A percentile compares a stretch with the other conserved stretches of the same genome.
Conservation (phyloP, 23 red algal genomes). For the Pyropia haitanensis region DNA sequence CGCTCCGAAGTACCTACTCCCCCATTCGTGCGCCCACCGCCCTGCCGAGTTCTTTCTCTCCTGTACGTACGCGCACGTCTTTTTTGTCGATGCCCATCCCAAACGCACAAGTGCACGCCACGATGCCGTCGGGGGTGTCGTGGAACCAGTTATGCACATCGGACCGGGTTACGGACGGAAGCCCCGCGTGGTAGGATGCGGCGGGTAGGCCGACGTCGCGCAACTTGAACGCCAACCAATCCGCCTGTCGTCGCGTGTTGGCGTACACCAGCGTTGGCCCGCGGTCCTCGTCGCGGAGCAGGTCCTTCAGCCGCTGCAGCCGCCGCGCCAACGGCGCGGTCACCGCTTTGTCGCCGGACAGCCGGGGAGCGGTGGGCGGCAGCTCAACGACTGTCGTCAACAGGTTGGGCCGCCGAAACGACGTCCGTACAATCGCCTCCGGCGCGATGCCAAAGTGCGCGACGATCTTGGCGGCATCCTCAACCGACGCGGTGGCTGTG, state of each 20-base stretch:
- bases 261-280: slow-evolving; percentile 75
- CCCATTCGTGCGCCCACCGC: too few relatives aligned
- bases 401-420: slow-evolving; percentile 42
- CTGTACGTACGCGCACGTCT: slow-evolving; percentile 23
- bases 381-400: slow-evolving; percentile 25
- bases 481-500: slow-evolving; percentile 80
- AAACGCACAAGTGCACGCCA: slow-evolving; percentile 91
- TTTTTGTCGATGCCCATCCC: slow-evolving; percentile 98
- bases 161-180: slow-evolving; percentile 50
- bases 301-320: slow-evolving; percentile 13
- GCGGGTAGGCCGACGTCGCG: slow-evolving; percentile 20
- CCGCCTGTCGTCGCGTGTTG: slow-evolving; percentile 51
- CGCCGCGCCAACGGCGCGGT: slow-evolving; percentile 2
- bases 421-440: slow-evolving; percentile 15
- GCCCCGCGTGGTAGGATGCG: slow-evolving; percentile 75
- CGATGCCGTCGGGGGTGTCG: slow-evolving; percentile 21
- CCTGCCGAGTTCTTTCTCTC: too few relatives aligned
- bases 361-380: slow-evolving; percentile 11
- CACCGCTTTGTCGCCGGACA: neutral
- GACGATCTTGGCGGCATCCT: slow-evolving; percentile 63
- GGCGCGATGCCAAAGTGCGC: slow-evolving; percentile 54
- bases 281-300: slow-evolving; percentile 24
- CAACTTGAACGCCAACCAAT: slow-evolving; percentile 28
- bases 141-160: slow-evolving; percentile 34
- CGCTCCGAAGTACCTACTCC: too few relatives aligned